Evolutionary conservation across 1,139 yeast genomes (phyloP), one percentile per base, ranked within the genome.

Genomic region (Pichia inconspicua): DNA sequence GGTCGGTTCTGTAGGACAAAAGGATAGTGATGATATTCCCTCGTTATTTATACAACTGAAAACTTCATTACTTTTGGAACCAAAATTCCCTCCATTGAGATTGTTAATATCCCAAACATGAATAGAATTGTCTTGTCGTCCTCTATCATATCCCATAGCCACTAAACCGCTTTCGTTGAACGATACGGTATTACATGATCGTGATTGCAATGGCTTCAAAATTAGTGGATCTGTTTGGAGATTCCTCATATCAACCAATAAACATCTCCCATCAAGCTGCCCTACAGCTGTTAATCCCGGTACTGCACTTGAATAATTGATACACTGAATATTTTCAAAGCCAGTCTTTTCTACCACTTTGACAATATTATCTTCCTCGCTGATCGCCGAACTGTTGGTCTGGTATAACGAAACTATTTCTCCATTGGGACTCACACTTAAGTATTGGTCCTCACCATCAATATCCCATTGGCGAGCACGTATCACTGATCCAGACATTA

Each of bases 81-180:
- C 67, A 51, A 72, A 65, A 47, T 74, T 75, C 50, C 72, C 71
- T 38, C 70, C 64, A 1, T 77, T 67, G 50, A 78, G 77, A 53
- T 78, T 81, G 48, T 77, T 79, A n/a, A 86, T 71, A 60, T 87
- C 87, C 92, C 95, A 89, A 12, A 90, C 72, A 57, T 84, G 85
- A 44, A 90, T 67, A 28, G 94, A 82, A 50, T 79, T 77, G 59
- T 87, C 96, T 56, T 81, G 87, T 48, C 92, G 72, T 9, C 85
- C 83, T 57, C 87, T 80, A 55, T 89, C 97, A 53, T 83, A 74
- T 0, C 95, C 96, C 28, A 83, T 79, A 0, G 89, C 96, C 6
- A 89, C 68, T 40, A 84, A 64, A 1, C 84, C 85, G 40, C 72
- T 70, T 27, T 73, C 69, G 61, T 79, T 85, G 66, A 89, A 84